Conservation (phyloP, 2,329 filamentous ascomycete species). For the Pyricularia sp. region DNA sequence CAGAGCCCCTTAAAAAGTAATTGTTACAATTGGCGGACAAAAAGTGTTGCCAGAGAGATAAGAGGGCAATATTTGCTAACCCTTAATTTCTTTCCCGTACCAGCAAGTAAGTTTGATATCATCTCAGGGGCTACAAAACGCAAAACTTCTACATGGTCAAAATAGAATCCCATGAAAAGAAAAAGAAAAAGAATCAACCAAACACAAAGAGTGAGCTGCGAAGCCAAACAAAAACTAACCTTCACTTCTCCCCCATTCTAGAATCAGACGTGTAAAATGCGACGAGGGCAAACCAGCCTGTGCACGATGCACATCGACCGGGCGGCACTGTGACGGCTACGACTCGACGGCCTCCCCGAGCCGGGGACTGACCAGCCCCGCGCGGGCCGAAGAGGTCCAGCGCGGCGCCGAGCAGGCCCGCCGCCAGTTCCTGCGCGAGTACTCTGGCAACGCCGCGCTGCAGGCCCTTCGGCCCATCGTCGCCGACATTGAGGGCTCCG, state of each 20-base stretch:
- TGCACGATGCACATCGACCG: conserved; percentile 22
- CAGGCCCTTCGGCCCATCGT: conserved; percentile 22
- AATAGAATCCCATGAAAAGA: neutral
- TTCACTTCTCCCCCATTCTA: conserved; percentile 7
- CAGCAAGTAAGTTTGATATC: conserved; percentile 18
- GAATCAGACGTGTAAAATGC: conserved; percentile 26
- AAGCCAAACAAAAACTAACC: conserved; percentile 11
- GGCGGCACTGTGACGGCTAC: conserved; percentile 26
- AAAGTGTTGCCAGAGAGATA: neutral
- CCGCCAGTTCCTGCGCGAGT: conserved; percentile 17
- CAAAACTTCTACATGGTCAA: neutral
- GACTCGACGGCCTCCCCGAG: conserved; percentile 12
- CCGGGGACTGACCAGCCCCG: conserved; percentile 4
- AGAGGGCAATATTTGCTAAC: conserved; percentile 6
- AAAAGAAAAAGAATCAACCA: neutral
- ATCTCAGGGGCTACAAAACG: neutral
- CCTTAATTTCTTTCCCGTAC: neutral
- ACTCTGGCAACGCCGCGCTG: conserved; percentile 15
- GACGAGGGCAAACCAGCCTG: conserved; percentile 24
- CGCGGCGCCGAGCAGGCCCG: conserved; percentile 13
- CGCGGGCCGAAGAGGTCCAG: conserved; percentile 11
- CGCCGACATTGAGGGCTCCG: conserved; percentile 24
- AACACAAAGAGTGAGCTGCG: neutral
- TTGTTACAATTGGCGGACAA: neutral
- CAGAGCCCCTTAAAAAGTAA: too few species aligned